These are phyloP conservation scores for Leishmania arabica DNA, from an alignment of 208 protist genomes.

Conservation along the genomic window DNA sequence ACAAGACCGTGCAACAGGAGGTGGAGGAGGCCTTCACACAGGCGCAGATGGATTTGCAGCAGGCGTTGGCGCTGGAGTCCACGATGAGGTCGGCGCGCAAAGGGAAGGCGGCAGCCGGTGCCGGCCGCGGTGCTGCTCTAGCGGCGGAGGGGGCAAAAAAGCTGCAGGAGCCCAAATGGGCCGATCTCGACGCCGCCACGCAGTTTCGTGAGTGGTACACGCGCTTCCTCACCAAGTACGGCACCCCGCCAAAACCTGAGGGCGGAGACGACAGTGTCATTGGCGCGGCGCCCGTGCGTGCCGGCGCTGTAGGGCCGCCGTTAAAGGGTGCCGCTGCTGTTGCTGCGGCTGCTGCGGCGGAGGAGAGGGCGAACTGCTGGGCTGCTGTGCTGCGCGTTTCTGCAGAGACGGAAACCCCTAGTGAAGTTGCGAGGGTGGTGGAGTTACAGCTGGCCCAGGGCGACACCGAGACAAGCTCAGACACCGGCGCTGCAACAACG, in stretches of 20 bases:
- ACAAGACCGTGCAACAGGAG: slow-evolving; percentile 27
- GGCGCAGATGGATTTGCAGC: slow-evolving; percentile 19
- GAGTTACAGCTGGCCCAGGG: slow-evolving; percentile 6
- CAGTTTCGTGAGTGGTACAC: slow-evolving; percentile 33
- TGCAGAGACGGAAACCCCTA: slow-evolving; percentile 10
- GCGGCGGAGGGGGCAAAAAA: slow-evolving; percentile 11
- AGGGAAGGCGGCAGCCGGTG: background rate
- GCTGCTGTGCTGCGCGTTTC: slow-evolving; percentile 10
- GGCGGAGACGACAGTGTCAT: background rate
- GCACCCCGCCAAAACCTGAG: slow-evolving; percentile 15
- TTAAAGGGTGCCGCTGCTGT: slow-evolving; percentile 11
- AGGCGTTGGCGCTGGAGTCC: slow-evolving; percentile 18
- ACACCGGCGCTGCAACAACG: background rate
- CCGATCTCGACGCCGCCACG: background rate
- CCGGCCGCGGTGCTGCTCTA: background rate
- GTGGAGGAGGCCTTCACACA: slow-evolving; percentile 20
- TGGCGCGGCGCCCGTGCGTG: background rate
- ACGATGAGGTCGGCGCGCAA: slow-evolving; percentile 8
- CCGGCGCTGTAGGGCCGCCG: background rate
- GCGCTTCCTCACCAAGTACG: slow-evolving; percentile 24
- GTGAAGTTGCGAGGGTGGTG: slow-evolving; percentile 9
- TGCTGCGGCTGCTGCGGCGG: slow-evolving; percentile 15
- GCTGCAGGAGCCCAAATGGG: slow-evolving; percentile 23
- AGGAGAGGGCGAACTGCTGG: slow-evolving; percentile 19
- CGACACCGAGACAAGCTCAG: background rate